Evolutionary conservation across 2,329 filamentous ascomycete genomes (phyloP), one percentile per base, ranked within the genome.

Genomic region (Rosellinia necatrix): DNA sequence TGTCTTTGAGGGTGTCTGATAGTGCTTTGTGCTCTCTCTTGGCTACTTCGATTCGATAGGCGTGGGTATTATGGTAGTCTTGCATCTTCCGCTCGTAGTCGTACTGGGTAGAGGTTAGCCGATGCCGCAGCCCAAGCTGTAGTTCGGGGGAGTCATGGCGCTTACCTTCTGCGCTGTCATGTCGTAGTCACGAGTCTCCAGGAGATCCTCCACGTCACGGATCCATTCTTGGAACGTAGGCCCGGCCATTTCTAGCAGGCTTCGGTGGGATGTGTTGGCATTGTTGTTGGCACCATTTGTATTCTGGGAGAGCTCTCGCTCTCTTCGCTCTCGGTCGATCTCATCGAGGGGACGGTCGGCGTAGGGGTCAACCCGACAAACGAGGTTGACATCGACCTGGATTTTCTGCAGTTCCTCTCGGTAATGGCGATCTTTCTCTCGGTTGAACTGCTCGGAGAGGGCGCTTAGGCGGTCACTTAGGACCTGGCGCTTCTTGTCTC

Each of bases 381-480:
- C 62, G 21, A 64, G 62, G 51, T 58, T 64, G 10, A 64, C 58
- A 29, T 64, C 62, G 48, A 64, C 56, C 75, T 97, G 92, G n/a
- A 97, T 85, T 64, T 91, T 91, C 68, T 94, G 88, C 2, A 97
- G 82, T 74, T 97, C 91, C 63, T 94, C 90, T 60, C 92, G 86
- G 73, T 96, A 97, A 66, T 91, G 87, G 60, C 83, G 79, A 72
- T 96, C 91, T 62, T 90, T 84, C 69, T 96, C 92, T 61, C 88
- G 84, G 61, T 86, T 84, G 74, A 96, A 93, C 63, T 87, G 86
- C 50, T 88, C 85, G 51, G 88, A 86, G 74, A 97, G 86, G 53
- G 86, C 83, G 35, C 85, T 82, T 6, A 96, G 83, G 61, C 89
- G 88, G 59, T 96, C 92, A 64, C 87, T 85, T 59, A 97, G 85